Conservation (phyloP, 495 filamentous ascomycete species). For the Aspergillus sclerotioniger region DNA sequence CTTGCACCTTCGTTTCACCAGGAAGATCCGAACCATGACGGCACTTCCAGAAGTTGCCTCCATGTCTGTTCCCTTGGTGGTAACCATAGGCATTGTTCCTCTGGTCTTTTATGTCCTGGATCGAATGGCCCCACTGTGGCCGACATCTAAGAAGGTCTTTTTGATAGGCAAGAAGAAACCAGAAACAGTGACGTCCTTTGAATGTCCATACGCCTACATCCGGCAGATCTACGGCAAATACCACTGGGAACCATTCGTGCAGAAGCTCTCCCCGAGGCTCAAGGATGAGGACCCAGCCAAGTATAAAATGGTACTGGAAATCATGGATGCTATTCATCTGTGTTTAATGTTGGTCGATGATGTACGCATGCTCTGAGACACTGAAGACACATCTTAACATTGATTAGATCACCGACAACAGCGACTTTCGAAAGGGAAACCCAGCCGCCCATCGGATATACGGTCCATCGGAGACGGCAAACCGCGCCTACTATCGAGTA, state of each 20-base stretch:
- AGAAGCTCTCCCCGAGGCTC: conserved; percentile 23
- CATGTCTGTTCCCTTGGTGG: conserved; percentile 11
- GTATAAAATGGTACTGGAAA: conserved; percentile 26
- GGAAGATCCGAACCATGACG: conserved; percentile 5
- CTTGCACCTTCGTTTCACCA: background rate
- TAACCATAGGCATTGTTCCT: conserved; percentile 10
- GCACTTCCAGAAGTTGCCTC: conserved; percentile 7
- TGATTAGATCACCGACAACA: conserved; percentile 28
- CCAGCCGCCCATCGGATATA: conserved; percentile 30
- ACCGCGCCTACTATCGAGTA: conserved; percentile 30
- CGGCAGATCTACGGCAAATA: conserved; percentile 25
- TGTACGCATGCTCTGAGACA: conserved; percentile 8
- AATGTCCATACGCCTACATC: conserved; percentile 24
- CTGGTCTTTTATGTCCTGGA: conserved; percentile 15
- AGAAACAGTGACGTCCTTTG: conserved; percentile 15
- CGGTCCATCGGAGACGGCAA: conserved; percentile 29
- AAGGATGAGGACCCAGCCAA: conserved; percentile 21
- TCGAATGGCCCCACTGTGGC: conserved; percentile 15
- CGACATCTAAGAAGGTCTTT: conserved; percentile 15
- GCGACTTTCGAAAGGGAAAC: conserved; percentile 29
- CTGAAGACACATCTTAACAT: background rate
- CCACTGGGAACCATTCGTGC: conserved; percentile 28
- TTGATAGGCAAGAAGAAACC: conserved; percentile 21
- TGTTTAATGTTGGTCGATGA: conserved; percentile 37
- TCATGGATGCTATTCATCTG: conserved; percentile 33